Evolutionary conservation across 225 moss, liverwort and hornwort genomes (phyloP), one percentile per base, ranked within the genome.

Genomic region (Physcomitrium patens): DNA sequence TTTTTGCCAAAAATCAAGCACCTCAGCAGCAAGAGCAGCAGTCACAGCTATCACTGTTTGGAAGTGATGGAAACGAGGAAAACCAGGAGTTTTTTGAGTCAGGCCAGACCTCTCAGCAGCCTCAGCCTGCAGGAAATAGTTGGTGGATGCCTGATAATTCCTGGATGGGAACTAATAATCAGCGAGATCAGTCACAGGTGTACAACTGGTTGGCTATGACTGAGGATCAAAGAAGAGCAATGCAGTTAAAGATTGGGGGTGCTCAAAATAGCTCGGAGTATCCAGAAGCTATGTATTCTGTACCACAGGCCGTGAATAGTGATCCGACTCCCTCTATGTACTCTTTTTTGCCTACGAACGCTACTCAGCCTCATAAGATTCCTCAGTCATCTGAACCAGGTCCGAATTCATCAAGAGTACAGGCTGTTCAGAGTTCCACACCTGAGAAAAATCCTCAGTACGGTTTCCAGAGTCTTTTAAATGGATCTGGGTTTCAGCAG

Each of bases 1-100:
- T 93, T 77, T 91, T 93, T 55, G 91, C 91, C 27, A 89, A 89
- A 78, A 83, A 80, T 44, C 87, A 93, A 73, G 86, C 89, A 23
- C 78, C 79, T 24, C 80, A 81, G 22, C 85, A 87, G 49, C 83
- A 80, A 77, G 81, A 85, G 63, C 91, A 89, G 47, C 91, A 91
- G 55, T 79, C 86, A 57, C 84, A 86, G 65, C 44, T 86, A 10
- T 84, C 88, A 56, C 76, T 83, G 16, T 78, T 82, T 65, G 81
- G 86, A 59, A 86, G 72, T 48, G 88, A 93, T 43, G 80, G 82
- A 58, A 71, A 79, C 23, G 89, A 89, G 52, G 87, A 80, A 17
- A 84, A 83, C 51, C 91, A 89, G 55, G 91, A 93, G 37, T 91
- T 84, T 62, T 91, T 89, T 74, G 91, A 87, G 77, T 67, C 84